Evolutionary conservation across 2,329 filamentous ascomycete genomes (phyloP), one percentile per base, ranked within the genome.

Genomic region (Tetracladium maxilliforme): DNA sequence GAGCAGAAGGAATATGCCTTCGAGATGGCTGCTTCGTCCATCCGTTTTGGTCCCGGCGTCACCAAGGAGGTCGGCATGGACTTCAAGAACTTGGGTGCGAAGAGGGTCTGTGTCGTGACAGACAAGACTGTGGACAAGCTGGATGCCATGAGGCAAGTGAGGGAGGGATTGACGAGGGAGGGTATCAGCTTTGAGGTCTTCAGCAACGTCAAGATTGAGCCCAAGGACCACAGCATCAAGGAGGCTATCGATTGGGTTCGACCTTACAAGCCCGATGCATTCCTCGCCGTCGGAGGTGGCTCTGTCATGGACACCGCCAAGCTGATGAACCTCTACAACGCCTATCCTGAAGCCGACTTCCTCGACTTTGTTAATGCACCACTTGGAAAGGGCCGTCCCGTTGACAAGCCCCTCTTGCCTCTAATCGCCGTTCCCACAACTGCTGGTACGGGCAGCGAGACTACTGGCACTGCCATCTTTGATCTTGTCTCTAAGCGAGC

Each of bases 21-120:
- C 46, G 90, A 98, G 51, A 92, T 98, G 87, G 90, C 90, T 0
- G 84, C 90, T 2, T 92, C 82, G 2, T 82, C 78, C 15, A 94
- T 98, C 43, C 73, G 90, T 9, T 98, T 95, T 41, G 90, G 90
- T 0, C 82, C 83, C 0, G 90, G 90, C 6, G 80, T 78, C 29
- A 98, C 90, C 14, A 82, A 83, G 50, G 90, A 98, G 52, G 84
- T 98, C 12, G 90, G 90, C 35, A 95, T 95, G 90, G 90, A 98
- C 52, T 75, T 95, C 38, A 77, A 73, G 53, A 95, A 98, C 47
- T 65, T 98, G 61, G 79, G 80, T 10, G 74, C 78, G 6, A 79
- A 82, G 57, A 74, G 73, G 22, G 87, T 98, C 30, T 81, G 82
- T 46, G 81, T 98, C 5, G 84, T 98, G 10, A 98, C 90, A 10